These are phyloP conservation scores for Aspergillus thermomutatus DNA, from an alignment of 2,329 filamentous ascomycete species.

Conservation along the genomic window DNA sequence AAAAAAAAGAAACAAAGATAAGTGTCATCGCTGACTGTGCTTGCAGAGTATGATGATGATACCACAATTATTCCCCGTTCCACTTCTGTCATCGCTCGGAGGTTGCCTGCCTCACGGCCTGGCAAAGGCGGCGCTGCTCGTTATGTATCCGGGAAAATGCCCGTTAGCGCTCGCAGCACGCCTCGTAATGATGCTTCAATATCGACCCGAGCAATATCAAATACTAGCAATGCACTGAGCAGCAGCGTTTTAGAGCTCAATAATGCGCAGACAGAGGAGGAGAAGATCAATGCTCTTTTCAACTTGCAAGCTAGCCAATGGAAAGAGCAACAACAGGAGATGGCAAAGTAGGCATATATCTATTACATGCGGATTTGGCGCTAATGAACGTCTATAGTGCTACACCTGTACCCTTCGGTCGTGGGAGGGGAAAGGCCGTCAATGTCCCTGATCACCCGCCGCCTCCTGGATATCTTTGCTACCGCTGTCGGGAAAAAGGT, in stretches of 20 bases:
- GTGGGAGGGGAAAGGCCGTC: slow-evolving; percentile 35
- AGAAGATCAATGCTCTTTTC: slow-evolving; percentile 90
- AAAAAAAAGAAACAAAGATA: neutral
- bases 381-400: slow-evolving; percentile 41
- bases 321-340: slow-evolving; percentile 88
- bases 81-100: slow-evolving; percentile 85
- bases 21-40: slow-evolving; percentile 28
- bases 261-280: slow-evolving; percentile 83
- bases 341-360: slow-evolving; percentile 64
- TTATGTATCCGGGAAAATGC: slow-evolving; percentile 96
- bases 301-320: slow-evolving; percentile 86
- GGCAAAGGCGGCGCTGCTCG: slow-evolving; percentile 88
- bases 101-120: slow-evolving; percentile 76
- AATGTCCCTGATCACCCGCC: slow-evolving; percentile 93
- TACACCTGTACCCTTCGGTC: slow-evolving; percentile 41
- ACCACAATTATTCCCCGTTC: slow-evolving; percentile 95
- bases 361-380: slow-evolving; percentile 5
- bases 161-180: slow-evolving; percentile 77
- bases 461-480: slow-evolving; percentile 91
- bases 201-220: slow-evolving; percentile 33
- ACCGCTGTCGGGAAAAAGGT: slow-evolving; percentile 91
- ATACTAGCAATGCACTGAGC: slow-evolving; percentile 39
- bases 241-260: slow-evolving; percentile 65
- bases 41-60: slow-evolving; percentile 89
- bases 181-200: slow-evolving; percentile 62